A percentile compares a stretch with the other conserved stretches of the same genome.
Conservation (phyloP, 2,329 filamentous ascomycete genomes). For the Sclerotinia glacialis region DNA sequence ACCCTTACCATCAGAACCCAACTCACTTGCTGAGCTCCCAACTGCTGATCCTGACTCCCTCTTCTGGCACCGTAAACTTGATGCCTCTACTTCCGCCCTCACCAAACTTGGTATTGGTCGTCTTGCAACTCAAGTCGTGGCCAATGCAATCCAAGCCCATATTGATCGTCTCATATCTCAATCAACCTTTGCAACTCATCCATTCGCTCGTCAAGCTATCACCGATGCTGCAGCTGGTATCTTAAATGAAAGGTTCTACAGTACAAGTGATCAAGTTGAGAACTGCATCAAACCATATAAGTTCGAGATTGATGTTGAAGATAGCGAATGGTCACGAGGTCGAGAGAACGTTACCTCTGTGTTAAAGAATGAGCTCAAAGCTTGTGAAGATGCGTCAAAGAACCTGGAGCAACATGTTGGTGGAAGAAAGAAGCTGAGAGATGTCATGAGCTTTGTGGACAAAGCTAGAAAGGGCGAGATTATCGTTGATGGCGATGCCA, state of each 20-base stretch:
- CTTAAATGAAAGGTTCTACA: conserved; percentile 90
- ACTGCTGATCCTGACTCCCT: conserved; percentile 81
- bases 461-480: conserved; percentile 84
- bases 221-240: conserved; percentile 86
- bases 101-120: conserved; percentile 94
- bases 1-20: conserved; percentile 61
- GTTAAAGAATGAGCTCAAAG: conserved; percentile 81
- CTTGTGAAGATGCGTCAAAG: conserved; percentile 77
- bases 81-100: conserved; percentile 83
- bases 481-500: conserved; percentile 76
- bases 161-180: conserved; percentile 74
- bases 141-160: conserved; percentile 79
- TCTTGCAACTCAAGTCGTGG: conserved; percentile 86
- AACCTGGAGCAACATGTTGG: conserved; percentile 74
- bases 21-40: conserved; percentile 73
- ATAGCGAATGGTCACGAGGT: conserved; percentile 81
- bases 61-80: conserved; percentile 92
- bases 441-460: conserved; percentile 90
- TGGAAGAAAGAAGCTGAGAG: conserved; percentile 77
- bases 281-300: conserved; percentile 99
- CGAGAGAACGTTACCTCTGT: conserved; percentile 77
- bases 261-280: conserved; percentile 95
- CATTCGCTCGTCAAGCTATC: conserved; percentile 90
- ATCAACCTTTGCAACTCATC: conserved; percentile 85
- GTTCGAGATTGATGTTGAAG: conserved; percentile 93